Evolutionary conservation across 2,329 filamentous ascomycete genomes (phyloP).

Genomic region (Rhynchosporium graminicola): DNA sequence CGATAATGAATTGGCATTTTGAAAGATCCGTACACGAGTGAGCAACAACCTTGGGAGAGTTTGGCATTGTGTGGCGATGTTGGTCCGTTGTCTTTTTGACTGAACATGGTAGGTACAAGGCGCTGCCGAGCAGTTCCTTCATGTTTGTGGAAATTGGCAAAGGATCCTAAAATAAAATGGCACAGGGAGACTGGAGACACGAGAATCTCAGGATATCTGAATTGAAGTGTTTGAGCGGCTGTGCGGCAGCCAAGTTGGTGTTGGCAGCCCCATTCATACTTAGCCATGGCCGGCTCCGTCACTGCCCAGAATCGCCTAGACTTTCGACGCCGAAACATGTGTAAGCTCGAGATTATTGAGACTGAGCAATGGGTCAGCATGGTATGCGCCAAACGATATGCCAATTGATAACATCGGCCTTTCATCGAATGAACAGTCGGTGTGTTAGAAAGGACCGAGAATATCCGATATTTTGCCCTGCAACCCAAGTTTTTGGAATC

Average conservation of each 20-base stretch:
- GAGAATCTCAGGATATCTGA: neutral
- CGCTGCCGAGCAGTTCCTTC: neutral
- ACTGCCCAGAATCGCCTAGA: neutral
- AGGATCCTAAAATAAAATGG: neutral
- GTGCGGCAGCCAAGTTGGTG: constrained; percentile 4
- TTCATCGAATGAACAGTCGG: neutral
- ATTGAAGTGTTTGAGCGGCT: neutral
- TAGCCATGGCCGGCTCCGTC: neutral
- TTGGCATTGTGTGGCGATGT: neutral
- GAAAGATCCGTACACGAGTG: neutral
- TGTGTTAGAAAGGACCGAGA: neutral
- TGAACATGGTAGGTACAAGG: constrained; percentile 10
- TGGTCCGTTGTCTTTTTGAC: constrained; percentile 4
- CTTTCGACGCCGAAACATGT: neutral
- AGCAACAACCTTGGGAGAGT: neutral
- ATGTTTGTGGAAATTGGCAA: neutral
- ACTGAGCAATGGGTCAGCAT: neutral
- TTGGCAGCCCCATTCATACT: neutral
- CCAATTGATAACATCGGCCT: neutral
- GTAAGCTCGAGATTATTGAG: neutral
- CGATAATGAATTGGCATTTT: neutral
- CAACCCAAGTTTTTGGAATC: neutral
- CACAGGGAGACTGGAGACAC: neutral
- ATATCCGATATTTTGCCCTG: neutral
- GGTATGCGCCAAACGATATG: neutral